These are phyloP conservation scores for Sisymbrium altissimum DNA, from an alignment of 345 rosid genomes.

Conservation along the genomic window DNA sequence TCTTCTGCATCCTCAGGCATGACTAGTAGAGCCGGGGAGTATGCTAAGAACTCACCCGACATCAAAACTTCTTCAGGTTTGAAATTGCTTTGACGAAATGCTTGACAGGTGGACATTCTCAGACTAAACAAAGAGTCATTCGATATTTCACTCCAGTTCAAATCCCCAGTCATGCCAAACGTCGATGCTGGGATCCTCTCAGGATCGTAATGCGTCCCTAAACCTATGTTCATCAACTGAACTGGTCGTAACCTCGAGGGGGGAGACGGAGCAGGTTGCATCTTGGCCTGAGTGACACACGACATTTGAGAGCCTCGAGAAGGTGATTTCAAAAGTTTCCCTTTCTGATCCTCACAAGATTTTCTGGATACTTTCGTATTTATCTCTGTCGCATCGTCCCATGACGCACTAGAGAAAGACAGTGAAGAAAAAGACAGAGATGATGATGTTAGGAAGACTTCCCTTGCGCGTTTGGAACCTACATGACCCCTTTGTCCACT, in stretches of 20 bases:
- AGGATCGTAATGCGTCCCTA: not conserved
- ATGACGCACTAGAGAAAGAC: constrained; percentile 10
- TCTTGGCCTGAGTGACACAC: not conserved
- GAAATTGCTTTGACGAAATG: not conserved
- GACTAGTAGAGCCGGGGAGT: not conserved
- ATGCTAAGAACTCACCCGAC: not conserved
- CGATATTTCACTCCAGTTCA: constrained; percentile 19
- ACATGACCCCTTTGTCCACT: not conserved
- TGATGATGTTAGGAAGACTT: constrained; percentile 25
- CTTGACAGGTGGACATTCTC: constrained; percentile 9
- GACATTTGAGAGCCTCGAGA: constrained; percentile 3
- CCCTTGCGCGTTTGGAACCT: not conserved
- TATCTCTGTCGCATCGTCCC: constrained; percentile 3
- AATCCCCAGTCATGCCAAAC: not conserved
- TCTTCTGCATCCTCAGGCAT: not conserved
- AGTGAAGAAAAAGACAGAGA: constrained; percentile 25
- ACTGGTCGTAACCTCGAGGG: constrained; percentile 1
- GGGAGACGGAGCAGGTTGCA: constrained; percentile 11
- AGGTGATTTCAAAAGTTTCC: not conserved
- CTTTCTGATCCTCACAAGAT: not conserved
- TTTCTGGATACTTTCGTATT: not conserved
- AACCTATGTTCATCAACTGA: not conserved
- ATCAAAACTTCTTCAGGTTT: constrained; percentile 1
- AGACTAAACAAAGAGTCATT: constrained; percentile 32
- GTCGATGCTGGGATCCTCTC: constrained; percentile 13